Evolutionary conservation across 1,284 basidiomycete species (phyloP), one percentile per base, ranked within the genome.

Genomic region (Mrakiaceae sp.): DNA sequence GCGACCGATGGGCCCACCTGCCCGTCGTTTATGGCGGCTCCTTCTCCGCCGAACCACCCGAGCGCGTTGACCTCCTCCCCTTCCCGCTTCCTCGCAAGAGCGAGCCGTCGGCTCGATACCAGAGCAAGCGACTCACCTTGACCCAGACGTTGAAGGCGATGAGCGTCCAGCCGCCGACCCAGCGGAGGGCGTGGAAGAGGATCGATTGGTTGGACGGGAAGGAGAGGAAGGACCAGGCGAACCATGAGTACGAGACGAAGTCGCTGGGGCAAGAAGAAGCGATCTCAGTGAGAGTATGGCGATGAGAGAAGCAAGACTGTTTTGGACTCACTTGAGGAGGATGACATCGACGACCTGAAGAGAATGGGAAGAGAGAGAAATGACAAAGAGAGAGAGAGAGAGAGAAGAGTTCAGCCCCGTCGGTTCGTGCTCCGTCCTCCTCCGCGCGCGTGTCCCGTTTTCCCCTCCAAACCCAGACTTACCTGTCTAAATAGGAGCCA

Each of bases 101-200:
- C 27, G 27, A 27, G 27, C 27, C 27, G 1, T 27, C 27, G 27
- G 27, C 27, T 27, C 27, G 27, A 27, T 27, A 27, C 2, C 27
- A 27, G 27, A 27, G 27, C 27, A 27, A 27, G 27, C 27, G 43
- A 54, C 63, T 40, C 5, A 69, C 69, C 77, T 98, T 98, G 70
- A 98, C 94, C 93, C 95, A 98, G 49, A 97, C 81, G 75, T 98
- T 98, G 81, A 98, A 98, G 51, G 83, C 82, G 72, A 98, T 93
- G 48, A 98, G 79, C 0, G 83, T 81, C 70, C 90, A 77, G 11
- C 96, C 95, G 11, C 86, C 86, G 54, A 88, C 75, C 93, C 95
- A 98, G 69, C 90, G 90, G 74, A 92, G 81, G 61, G 88, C 74
- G 73, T 97, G 92, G 57, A 90, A 81, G 14, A 81, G 74, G 49